phyloP scores from a whole-genome alignment of 2,329 filamentous ascomycete genomes.

The Stemphylium lycopersici region DNA sequence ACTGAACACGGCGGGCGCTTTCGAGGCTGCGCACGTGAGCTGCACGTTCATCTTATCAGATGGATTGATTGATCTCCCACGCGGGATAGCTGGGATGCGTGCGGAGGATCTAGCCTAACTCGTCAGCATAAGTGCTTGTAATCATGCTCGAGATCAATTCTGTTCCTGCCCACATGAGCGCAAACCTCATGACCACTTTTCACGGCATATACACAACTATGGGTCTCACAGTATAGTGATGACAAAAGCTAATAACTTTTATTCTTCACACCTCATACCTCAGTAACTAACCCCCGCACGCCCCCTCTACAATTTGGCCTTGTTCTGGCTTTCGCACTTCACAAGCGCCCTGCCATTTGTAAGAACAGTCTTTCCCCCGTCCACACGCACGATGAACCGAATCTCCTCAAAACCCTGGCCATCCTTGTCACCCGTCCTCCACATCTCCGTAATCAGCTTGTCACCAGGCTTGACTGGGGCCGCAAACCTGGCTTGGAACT shows the following conservation, averaged over 20 bases:
- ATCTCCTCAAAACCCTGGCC: constrained; percentile 77
- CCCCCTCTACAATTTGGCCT: constrained; percentile 46
- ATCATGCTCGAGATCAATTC: no score
- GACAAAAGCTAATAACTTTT: no score
- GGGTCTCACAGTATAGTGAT: no score
- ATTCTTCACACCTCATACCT: no score
- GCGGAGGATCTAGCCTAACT: constrained; percentile 29
- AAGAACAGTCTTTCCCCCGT: constrained; percentile 81
- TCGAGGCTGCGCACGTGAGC: constrained; percentile 3
- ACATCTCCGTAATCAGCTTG: constrained; percentile 80
- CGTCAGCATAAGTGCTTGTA: not conserved
- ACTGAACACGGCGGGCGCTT: not conserved
- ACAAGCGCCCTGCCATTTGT: constrained; percentile 86
- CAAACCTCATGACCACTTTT: not conserved
- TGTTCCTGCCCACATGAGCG: not conserved
- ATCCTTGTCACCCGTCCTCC: constrained; percentile 73
- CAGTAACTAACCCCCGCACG: not conserved
- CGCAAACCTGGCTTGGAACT: constrained; percentile 89
- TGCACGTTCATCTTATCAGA: constrained; percentile 37
- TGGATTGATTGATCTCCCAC: constrained; percentile 13
- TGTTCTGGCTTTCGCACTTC: constrained; percentile 61
- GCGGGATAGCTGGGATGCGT: not conserved
- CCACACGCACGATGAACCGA: constrained; percentile 77
- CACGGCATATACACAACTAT: not conserved
- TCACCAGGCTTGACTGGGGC: constrained; percentile 83